Evolutionary conservation across 139 green algal genomes (phyloP).

Genomic region (Nannochloris sp.): DNA sequence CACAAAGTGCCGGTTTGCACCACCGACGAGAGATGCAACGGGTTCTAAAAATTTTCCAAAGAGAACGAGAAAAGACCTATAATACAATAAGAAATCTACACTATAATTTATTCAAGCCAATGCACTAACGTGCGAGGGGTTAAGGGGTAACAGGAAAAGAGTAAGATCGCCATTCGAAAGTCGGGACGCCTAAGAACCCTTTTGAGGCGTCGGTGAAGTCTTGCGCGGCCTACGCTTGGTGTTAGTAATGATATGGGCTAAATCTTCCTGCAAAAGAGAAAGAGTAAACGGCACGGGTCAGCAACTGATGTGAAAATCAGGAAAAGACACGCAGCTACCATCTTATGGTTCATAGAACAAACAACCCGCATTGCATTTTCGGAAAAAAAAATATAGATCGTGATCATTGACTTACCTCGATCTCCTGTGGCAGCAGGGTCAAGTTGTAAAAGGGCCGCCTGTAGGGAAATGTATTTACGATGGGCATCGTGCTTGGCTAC

Average conservation of each 20-base stretch:
- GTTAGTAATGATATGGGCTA: constrained; percentile 40
- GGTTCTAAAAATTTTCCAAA: too few species aligned
- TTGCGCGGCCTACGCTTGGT: constrained; percentile 32
- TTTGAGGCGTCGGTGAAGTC: background rate
- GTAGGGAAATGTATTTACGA: constrained; percentile 22
- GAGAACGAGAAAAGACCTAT: too few species aligned
- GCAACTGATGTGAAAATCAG: background rate
- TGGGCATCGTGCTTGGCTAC: background rate
- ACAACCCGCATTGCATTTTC: too few species aligned
- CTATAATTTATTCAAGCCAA: too few species aligned
- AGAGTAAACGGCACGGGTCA: background rate
- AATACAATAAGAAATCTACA: too few species aligned
- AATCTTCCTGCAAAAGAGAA: constrained; percentile 32
- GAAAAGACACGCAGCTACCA: background rate
- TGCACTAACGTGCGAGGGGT: too few species aligned
- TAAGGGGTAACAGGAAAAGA: too few species aligned
- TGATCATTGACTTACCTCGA: constrained; percentile 26
- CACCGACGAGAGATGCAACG: too few species aligned
- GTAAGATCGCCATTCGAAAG: too few species aligned
- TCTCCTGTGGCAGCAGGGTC: constrained; percentile 31
- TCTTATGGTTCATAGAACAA: too few species aligned
- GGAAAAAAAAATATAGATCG: background rate
- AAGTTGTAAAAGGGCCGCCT: constrained; percentile 41
- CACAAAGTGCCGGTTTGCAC: too few species aligned
- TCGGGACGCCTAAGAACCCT: too few species aligned